Percentiles rank a stretch among this genome's conserved stretches.
Evolutionary conservation across 805 yeast species (phyloP).

Genomic region (Blastobotrys parvus): DNA sequence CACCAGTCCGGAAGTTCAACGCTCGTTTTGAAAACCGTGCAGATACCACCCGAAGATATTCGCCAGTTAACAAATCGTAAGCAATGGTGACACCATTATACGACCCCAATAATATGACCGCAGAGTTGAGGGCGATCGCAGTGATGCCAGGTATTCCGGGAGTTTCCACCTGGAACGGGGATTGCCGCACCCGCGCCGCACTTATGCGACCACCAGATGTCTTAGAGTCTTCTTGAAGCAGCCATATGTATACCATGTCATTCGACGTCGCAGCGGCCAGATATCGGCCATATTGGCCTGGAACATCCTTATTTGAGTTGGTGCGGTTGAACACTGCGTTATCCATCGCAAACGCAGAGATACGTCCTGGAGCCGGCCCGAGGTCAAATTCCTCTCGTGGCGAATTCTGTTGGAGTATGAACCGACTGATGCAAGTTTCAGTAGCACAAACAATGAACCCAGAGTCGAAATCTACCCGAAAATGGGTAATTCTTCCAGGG

Average conservation of each 20-base stretch:
- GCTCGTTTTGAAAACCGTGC: constrained; percentile 22
- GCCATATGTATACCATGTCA: constrained; percentile 15
- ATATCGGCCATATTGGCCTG: constrained; percentile 15
- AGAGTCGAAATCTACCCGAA: constrained; percentile 15
- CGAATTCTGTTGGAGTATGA: constrained; percentile 3
- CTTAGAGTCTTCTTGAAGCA: constrained; percentile 7
- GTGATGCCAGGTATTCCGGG: constrained; percentile 17
- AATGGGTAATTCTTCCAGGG: constrained; percentile 1
- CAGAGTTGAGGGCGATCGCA: constrained; percentile 24
- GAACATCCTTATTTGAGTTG: constrained; percentile 11
- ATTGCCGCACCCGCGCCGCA: constrained; percentile 10
- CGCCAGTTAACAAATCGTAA: constrained; percentile 23
- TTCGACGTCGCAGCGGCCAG: constrained; percentile 16
- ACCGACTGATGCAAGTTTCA: constrained; percentile 6
- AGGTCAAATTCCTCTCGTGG: constrained; percentile 1
- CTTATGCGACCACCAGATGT: constrained; percentile 1
- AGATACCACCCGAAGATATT: constrained; percentile 20
- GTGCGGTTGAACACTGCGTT: constrained; percentile 13
- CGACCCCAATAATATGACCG: constrained; percentile 23
- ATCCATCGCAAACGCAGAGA: constrained; percentile 15
- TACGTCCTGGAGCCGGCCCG: constrained; percentile 1
- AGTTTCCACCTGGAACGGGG: constrained; percentile 14
- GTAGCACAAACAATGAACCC: constrained; percentile 12
- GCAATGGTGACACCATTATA: constrained; percentile 22
- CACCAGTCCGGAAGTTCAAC: constrained; percentile 16